These are phyloP conservation scores for Diaporthe citriasiana DNA, from an alignment of 2,329 filamentous ascomycete species.

Conservation along the genomic window DNA sequence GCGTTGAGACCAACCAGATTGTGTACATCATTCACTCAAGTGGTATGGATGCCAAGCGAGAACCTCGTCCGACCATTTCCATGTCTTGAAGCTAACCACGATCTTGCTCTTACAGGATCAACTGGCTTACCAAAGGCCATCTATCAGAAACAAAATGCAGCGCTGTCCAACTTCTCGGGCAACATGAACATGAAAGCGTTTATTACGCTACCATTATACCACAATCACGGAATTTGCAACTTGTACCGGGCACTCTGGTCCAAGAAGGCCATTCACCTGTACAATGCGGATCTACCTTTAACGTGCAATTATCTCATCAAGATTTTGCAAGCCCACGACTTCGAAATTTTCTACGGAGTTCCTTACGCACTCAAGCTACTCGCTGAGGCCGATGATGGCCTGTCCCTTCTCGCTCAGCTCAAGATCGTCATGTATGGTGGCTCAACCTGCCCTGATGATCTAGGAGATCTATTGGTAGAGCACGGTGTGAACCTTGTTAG, in stretches of 20 bases:
- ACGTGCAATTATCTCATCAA: constrained; percentile 63
- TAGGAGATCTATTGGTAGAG: constrained; percentile 67
- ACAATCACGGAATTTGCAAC: constrained; percentile 70
- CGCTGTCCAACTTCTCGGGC: constrained; percentile 61
- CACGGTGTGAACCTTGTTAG: constrained; percentile 68
- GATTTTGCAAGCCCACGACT: constrained; percentile 57
- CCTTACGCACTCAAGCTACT: constrained; percentile 76
- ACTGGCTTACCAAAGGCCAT: constrained; percentile 76
- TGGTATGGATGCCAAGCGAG: constrained; percentile 43
- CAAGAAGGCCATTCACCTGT: constrained; percentile 64
- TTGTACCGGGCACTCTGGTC: constrained; percentile 67
- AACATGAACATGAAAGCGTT: constrained; percentile 61
- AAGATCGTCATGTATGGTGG: constrained; percentile 71
- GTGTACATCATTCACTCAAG: constrained; percentile 54
- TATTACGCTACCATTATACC: constrained; percentile 70
- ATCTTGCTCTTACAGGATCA: constrained; percentile 57
- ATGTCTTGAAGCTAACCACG: constrained; percentile 46
- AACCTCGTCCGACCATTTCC: too few relatives aligned
- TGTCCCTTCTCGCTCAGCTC: constrained; percentile 59
- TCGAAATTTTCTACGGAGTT: constrained; percentile 72
- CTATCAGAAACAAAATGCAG: constrained; percentile 66
- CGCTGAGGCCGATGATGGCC: constrained; percentile 69
- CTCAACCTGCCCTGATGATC: constrained; percentile 69
- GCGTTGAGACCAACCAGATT: constrained; percentile 46
- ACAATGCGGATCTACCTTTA: constrained; percentile 68